Evolutionary conservation across 306 rosid genomes (phyloP).

Genomic region (Fagus crenata): DNA sequence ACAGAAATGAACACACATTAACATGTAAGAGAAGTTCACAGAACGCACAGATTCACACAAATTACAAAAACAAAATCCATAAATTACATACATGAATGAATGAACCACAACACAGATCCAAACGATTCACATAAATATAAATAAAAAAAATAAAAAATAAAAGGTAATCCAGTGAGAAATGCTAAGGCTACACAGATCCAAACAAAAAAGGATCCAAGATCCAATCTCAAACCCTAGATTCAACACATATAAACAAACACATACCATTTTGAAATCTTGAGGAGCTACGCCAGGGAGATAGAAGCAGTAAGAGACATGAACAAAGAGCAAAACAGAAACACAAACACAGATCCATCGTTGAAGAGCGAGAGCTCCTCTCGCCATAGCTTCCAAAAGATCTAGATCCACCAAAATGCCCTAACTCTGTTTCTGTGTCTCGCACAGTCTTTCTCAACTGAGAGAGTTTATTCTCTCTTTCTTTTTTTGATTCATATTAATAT

Average conservation of each 20-base stretch:
- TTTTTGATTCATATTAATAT: not conserved
- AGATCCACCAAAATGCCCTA: conserved; percentile 25
- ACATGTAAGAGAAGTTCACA: not conserved
- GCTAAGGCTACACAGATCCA: conserved; percentile 11
- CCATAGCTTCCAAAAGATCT: conserved; percentile 52
- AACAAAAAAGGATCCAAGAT: conserved; percentile 20
- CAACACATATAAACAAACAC: conserved; percentile 8
- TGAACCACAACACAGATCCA: not conserved
- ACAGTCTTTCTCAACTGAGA: conserved; percentile 7
- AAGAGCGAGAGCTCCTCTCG: conserved; percentile 56
- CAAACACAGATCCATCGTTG: conserved; percentile 56
- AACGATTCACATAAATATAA: not conserved
- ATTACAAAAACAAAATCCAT: not conserved
- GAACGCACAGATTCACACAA: not conserved
- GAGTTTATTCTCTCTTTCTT: conserved; percentile 20
- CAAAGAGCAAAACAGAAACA: conserved; percentile 43
- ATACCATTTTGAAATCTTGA: conserved; percentile 66
- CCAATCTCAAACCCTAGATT: conserved; percentile 3
- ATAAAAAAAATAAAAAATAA: not conserved
- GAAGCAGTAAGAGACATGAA: conserved; percentile 45
- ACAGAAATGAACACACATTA: not conserved
- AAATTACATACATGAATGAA: not conserved
- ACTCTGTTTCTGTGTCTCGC: conserved; percentile 12
- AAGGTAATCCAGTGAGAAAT: conserved; percentile 4
- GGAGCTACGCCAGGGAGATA: conserved; percentile 91